phyloP scores from a whole-genome alignment of 2,329 filamentous ascomycete genomes.

The Sporothrix sp. region DNA sequence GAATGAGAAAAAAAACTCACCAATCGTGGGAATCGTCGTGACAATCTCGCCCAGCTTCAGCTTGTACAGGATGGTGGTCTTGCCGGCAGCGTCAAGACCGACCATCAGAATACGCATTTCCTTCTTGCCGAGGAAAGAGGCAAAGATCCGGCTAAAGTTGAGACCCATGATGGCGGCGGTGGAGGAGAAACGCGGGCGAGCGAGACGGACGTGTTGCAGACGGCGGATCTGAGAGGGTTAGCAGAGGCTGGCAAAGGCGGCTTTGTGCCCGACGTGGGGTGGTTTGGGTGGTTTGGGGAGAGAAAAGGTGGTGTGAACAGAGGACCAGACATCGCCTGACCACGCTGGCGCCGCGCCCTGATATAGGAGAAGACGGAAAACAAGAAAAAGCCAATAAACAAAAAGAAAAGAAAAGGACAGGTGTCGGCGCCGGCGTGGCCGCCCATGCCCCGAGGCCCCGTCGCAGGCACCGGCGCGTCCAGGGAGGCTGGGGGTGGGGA shows the following conservation, averaged over 20 bases:
- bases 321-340: not conserved
- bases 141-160: conserved; percentile 92
- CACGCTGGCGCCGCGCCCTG: not conserved
- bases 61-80: conserved; percentile 99
- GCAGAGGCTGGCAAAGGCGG: too few relatives aligned
- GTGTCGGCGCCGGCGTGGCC: not conserved
- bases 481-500: not conserved
- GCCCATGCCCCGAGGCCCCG: too few relatives aligned
- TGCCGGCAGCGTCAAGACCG: conserved; percentile 97
- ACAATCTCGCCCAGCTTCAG: conserved; percentile 99
- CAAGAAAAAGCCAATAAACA: too few relatives aligned
- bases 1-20: conserved; percentile 50
- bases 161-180: conserved; percentile 71
- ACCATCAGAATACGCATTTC: conserved; percentile 99
- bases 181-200: not conserved
- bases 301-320: not conserved
- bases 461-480: not conserved
- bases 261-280: conserved; percentile 1
- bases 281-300: not conserved
- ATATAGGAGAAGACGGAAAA: too few relatives aligned
- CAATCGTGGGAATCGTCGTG: conserved; percentile 97
- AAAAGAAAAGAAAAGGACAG: conserved; percentile 8
- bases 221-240: conserved; percentile 5
- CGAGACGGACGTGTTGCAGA: conserved; percentile 6
- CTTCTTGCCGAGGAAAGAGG: conserved; percentile 97